These are phyloP conservation scores for Zopfia rhizophila DNA, from an alignment of 2,329 filamentous ascomycete genomes.

Conservation along the genomic window DNA sequence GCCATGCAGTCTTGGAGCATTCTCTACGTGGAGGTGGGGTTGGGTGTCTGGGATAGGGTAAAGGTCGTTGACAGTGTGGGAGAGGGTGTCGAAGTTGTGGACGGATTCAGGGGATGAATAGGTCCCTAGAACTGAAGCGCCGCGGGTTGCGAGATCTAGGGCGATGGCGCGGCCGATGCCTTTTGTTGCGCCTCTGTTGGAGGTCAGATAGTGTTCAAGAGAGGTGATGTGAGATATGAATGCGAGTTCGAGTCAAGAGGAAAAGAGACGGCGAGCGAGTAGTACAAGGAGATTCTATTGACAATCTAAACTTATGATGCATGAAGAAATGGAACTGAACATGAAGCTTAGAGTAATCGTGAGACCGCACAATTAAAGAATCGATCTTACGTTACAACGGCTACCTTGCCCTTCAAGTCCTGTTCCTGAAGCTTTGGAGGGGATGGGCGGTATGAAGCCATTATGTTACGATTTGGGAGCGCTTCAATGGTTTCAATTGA, in stretches of 20 bases:
- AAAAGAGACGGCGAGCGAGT: not conserved
- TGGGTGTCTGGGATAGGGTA: slow-evolving; percentile 15
- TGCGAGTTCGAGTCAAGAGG: not conserved
- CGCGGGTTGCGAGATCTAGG: slow-evolving; percentile 40
- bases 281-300: not conserved
- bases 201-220: not conserved
- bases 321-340: not conserved
- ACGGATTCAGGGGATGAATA: slow-evolving; percentile 36
- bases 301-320: not conserved
- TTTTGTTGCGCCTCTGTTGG: slow-evolving; percentile 36
- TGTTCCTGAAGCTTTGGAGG: slow-evolving; percentile 36
- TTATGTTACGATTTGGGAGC: too few species aligned
- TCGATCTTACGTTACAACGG: slow-evolving; percentile 40
- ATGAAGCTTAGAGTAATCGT: too few species aligned
- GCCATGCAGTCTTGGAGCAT: slow-evolving; percentile 30
- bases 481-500: too few species aligned
- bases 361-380: slow-evolving; percentile 1
- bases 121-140: slow-evolving; percentile 42
- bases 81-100: slow-evolving; percentile 36
- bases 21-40: not conserved
- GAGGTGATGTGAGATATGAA: slow-evolving; percentile 1
- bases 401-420: slow-evolving; percentile 41
- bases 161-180: slow-evolving; percentile 44
- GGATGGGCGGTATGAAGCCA: slow-evolving; percentile 34
- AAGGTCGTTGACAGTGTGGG: slow-evolving; percentile 27